phyloP scores from a whole-genome alignment of 306 rosid species.

The Sophora flavescens region DNA sequence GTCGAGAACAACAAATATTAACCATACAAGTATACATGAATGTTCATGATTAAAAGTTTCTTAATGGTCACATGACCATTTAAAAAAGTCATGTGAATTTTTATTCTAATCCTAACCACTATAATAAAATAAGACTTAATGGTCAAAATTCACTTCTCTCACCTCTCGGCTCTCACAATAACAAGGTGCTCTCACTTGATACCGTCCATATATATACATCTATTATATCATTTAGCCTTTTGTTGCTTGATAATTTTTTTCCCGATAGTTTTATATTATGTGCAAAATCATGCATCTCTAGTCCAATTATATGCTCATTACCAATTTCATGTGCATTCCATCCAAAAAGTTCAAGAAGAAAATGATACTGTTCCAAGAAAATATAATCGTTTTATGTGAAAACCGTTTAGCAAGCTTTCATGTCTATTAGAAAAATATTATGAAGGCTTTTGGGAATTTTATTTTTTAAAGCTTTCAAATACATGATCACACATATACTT shows the following conservation, averaged over 20 bases:
- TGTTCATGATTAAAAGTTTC: no score
- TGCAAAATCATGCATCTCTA: neutral
- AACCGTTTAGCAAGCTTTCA: neutral
- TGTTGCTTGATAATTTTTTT: neutral
- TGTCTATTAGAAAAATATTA: no score
- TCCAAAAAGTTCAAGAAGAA: neutral
- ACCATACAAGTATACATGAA: no score
- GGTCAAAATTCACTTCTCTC: no score
- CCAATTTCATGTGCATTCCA: neutral
- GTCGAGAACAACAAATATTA: neutral
- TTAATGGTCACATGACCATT: no score
- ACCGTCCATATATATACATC: neutral
- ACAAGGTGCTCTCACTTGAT: no score
- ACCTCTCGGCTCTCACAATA: neutral
- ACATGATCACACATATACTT: slow-evolving; percentile 28
- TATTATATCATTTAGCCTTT: neutral
- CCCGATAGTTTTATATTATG: no score
- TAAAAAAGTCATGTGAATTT: no score
- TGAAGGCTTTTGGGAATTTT: neutral
- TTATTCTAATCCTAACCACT: no score
- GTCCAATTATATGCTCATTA: neutral
- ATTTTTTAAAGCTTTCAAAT: slow-evolving; percentile 20
- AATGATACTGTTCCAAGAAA: slow-evolving; percentile 7
- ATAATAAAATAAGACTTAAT: no score
- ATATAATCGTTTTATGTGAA: neutral